Conservation (phyloP, 305 asterid species). For the Lippia alba region DNA sequence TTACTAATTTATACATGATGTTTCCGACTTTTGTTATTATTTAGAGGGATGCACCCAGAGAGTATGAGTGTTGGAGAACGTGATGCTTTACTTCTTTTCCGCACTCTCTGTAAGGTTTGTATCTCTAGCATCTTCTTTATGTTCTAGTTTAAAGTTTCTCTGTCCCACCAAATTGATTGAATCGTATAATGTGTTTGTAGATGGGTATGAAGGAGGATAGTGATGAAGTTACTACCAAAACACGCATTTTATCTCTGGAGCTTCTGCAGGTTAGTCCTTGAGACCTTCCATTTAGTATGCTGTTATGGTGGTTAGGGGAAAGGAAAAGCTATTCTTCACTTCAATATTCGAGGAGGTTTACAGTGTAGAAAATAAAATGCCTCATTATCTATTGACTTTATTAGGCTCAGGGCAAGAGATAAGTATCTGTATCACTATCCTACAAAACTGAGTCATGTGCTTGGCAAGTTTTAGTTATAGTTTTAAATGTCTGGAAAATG, state of each 20-base stretch:
- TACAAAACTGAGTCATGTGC: too few species aligned
- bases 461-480: background rate
- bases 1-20: constrained; percentile 33
- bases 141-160: constrained; percentile 34
- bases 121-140: constrained; percentile 31
- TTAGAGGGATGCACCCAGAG: constrained; percentile 81
- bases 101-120: constrained; percentile 99
- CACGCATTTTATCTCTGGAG: constrained; percentile 96
- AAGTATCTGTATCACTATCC: too few species aligned
- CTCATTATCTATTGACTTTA: too few species aligned
- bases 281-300: constrained; percentile 28
- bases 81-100: constrained; percentile 95
- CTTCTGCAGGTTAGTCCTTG: constrained; percentile 85
- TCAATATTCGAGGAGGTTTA: constrained; percentile 1
- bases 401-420: too few species aligned
- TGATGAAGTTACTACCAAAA: constrained; percentile 89
- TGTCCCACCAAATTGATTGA: constrained; percentile 36
- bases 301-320: constrained; percentile 33
- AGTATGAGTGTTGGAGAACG: constrained; percentile 83
- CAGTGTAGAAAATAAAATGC: too few species aligned
- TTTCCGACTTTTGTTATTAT: constrained; percentile 43
- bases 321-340: constrained; percentile 25
- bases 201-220: constrained; percentile 99
- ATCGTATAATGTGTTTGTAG: constrained; percentile 56
- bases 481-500: constrained; percentile 18